A percentile compares a stretch with the other conserved stretches of the same genome.
Evolutionary conservation across 2,329 filamentous ascomycete species (phyloP).

Genomic region (Knufia fluminis): DNA sequence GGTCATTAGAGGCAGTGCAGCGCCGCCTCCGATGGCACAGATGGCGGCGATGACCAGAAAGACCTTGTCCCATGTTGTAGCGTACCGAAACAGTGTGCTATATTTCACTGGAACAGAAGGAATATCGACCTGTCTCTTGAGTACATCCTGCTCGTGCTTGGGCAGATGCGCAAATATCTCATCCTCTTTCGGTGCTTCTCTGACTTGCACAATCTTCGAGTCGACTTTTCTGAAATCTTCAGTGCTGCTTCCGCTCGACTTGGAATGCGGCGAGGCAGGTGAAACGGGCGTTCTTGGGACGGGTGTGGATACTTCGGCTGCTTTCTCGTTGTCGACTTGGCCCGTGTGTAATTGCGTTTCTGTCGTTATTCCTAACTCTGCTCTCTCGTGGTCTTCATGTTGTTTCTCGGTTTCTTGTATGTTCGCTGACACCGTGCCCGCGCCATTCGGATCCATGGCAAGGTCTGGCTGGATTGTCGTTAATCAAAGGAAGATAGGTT

Average conservation of each 20-base stretch:
- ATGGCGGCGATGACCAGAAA: conserved; percentile 55
- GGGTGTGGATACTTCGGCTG: conserved; percentile 12
- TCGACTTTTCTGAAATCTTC: conserved; percentile 20
- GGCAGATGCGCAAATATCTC: conserved; percentile 55
- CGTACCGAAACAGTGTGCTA: conserved; percentile 59
- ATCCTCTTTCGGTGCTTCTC: conserved; percentile 34
- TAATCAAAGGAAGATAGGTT: not conserved
- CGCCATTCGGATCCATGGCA: conserved; percentile 20
- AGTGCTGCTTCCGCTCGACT: conserved; percentile 13
- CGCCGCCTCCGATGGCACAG: conserved; percentile 61
- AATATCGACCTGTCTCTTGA: conserved; percentile 59
- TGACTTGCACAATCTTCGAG: conserved; percentile 21
- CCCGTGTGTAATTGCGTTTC: conserved; percentile 1
- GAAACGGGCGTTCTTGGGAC: conserved; percentile 11
- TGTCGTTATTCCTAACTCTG: conserved; percentile 15
- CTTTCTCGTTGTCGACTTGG: conserved; percentile 11
- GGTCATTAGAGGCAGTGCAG: conserved; percentile 70
- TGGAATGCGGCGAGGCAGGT: conserved; percentile 10
- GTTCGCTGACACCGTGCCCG: conserved; percentile 15
- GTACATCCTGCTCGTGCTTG: conserved; percentile 54
- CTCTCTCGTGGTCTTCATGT: conserved; percentile 19
- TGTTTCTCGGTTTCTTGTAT: conserved; percentile 18
- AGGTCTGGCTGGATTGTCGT: not conserved
- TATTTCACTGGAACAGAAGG: conserved; percentile 57
- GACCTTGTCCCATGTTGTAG: conserved; percentile 54